Conservation (phyloP, 2,329 filamentous ascomycete species). For the Xylariaceae sp. region DNA sequence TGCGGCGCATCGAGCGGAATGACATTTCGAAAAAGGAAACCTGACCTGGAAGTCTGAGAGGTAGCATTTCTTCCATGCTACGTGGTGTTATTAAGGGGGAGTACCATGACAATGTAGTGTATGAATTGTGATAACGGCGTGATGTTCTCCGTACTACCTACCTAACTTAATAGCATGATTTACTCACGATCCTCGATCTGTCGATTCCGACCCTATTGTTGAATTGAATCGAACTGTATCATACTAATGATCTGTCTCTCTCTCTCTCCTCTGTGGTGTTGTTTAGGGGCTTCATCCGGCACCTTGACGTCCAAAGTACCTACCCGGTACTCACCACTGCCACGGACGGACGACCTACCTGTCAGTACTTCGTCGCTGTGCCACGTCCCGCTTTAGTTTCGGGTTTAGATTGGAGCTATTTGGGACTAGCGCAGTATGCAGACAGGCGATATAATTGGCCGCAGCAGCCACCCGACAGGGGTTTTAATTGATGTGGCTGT, state of each 20-base stretch:
- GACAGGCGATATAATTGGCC: conserved; percentile 6
- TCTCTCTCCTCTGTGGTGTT: neutral
- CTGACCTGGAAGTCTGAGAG: conserved; percentile 9
- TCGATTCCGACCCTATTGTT: too few relatives aligned
- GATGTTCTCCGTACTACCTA: neutral
- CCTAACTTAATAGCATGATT: conserved; percentile 12
- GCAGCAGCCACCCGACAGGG: conserved; percentile 18
- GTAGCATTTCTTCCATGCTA: neutral
- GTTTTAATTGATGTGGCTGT: conserved; percentile 33
- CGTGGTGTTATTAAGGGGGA: conserved; percentile 11
- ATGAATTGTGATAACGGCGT: conserved; percentile 13
- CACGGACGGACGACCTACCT: too few relatives aligned
- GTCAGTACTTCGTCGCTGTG: neutral
- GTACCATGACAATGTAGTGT: conserved; percentile 14
- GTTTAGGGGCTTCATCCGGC: too few relatives aligned
- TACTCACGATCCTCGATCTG: neutral
- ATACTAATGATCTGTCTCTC: neutral
- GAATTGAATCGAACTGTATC: too few relatives aligned
- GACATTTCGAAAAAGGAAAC: conserved; percentile 9
- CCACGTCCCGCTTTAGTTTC: neutral
- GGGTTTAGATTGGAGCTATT: neutral
- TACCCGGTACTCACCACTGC: too few relatives aligned
- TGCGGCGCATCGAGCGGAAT: conserved; percentile 20
- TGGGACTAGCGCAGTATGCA: neutral
- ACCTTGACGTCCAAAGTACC: too few relatives aligned